Percentiles rank a stretch among this genome's conserved stretches.
Evolutionary conservation across 2,329 filamentous ascomycete species (phyloP).

Genomic region (Lachnellula cervina): DNA sequence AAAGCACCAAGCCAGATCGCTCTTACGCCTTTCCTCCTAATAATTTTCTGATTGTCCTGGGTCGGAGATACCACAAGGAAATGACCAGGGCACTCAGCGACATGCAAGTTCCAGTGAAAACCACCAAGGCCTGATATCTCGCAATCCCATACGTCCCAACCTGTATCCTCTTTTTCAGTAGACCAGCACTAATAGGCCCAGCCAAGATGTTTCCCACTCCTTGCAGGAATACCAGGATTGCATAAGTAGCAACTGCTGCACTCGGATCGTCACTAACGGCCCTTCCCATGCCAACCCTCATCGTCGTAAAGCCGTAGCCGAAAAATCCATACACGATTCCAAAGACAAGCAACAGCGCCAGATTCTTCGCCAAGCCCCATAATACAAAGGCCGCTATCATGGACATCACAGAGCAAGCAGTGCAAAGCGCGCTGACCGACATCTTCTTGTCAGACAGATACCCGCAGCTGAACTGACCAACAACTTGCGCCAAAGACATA

Average conservation of each 20-base stretch:
- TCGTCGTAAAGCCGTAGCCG: slow-evolving; percentile 45
- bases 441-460: slow-evolving; percentile 44
- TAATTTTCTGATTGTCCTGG: not conserved
- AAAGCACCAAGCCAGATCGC: too few species aligned
- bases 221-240: slow-evolving; percentile 29
- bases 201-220: slow-evolving; percentile 31
- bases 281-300: slow-evolving; percentile 38
- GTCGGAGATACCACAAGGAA: slow-evolving; percentile 9
- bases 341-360: slow-evolving; percentile 44
- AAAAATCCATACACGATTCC: slow-evolving; percentile 52
- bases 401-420: slow-evolving; percentile 42
- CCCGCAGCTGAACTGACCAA: slow-evolving; percentile 47
- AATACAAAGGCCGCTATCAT: slow-evolving; percentile 44
- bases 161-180: slow-evolving; percentile 15
- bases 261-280: slow-evolving; percentile 29
- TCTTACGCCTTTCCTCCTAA: not conserved
- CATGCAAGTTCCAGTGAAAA: slow-evolving; percentile 23
- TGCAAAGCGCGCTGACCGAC: slow-evolving; percentile 35
- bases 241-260: slow-evolving; percentile 25
- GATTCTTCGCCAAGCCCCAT: slow-evolving; percentile 45
- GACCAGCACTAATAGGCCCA: slow-evolving; percentile 28
- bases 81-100: slow-evolving; percentile 13
- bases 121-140: slow-evolving; percentile 16
- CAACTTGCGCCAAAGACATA: slow-evolving; percentile 45
- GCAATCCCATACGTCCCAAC: slow-evolving; percentile 13